A percentile compares a stretch with the other conserved stretches of the same genome.
These are phyloP conservation scores for Coniella vitis DNA, from an alignment of 2,329 filamentous ascomycete species.

Conservation along the genomic window DNA sequence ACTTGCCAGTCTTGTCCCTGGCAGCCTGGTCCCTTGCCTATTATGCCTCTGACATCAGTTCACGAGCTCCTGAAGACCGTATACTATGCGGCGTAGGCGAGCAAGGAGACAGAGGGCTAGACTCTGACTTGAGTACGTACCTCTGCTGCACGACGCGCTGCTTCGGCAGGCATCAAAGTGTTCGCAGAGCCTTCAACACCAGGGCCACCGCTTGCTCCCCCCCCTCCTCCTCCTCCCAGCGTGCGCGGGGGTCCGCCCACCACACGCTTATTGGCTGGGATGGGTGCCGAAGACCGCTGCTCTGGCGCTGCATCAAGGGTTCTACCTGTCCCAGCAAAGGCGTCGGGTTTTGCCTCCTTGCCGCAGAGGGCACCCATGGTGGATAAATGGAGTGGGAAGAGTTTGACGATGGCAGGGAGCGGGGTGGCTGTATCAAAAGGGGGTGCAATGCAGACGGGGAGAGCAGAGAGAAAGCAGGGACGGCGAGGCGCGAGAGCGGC, in stretches of 20 bases:
- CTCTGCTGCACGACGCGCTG: conserved; percentile 71
- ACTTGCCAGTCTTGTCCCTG: conserved; percentile 55
- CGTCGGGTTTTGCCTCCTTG: conserved; percentile 54
- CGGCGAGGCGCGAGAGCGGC: too few relatives aligned
- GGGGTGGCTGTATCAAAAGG: background rate
- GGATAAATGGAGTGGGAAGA: background rate
- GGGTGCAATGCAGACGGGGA: background rate
- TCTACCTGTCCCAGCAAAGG: conserved; percentile 67
- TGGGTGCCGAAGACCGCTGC: conserved; percentile 42
- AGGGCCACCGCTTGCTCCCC: conserved; percentile 30
- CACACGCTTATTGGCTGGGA: conserved; percentile 37
- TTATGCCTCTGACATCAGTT: background rate
- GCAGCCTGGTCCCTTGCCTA: conserved; percentile 62
- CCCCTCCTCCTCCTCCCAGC: conserved; percentile 46
- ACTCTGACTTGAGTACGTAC: conserved; percentile 37
- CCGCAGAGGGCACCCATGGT: conserved; percentile 84
- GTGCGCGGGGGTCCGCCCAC: conserved; percentile 53
- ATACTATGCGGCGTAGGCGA: background rate
- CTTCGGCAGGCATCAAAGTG: conserved; percentile 27
- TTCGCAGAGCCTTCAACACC: conserved; percentile 21
- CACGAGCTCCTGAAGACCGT: background rate
- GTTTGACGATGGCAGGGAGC: background rate
- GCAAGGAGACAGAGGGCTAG: background rate
- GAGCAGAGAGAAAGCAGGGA: too few relatives aligned
- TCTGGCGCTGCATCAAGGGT: conserved; percentile 54